phyloP scores from a whole-genome alignment of 2,329 filamentous ascomycete species.

The Pseudogymnoascus sp. region DNA sequence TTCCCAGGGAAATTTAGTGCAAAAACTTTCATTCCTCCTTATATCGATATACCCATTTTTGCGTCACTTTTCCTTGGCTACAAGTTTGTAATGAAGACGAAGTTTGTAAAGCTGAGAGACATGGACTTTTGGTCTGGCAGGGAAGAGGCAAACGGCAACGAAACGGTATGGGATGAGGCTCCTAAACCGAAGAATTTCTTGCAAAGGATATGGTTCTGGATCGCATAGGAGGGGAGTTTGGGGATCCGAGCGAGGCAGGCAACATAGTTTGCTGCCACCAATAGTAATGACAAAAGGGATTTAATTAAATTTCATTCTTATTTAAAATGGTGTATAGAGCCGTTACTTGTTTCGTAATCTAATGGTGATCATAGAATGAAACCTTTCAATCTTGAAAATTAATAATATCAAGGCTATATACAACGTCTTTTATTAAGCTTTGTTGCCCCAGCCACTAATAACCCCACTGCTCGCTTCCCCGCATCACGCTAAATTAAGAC shows the following conservation, averaged over 20 bases:
- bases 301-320: background rate
- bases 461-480: background rate
- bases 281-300: background rate
- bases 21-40: background rate
- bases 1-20: background rate
- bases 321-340: too few relatives aligned
- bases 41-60: background rate
- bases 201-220: background rate
- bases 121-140: background rate
- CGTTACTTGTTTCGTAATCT: background rate
- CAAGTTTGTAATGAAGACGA: background rate
- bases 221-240: too few relatives aligned
- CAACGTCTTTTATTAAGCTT: background rate
- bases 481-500: background rate
- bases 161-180: background rate
- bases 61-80: background rate
- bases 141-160: background rate
- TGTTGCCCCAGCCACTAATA: background rate
- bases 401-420: background rate
- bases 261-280: background rate
- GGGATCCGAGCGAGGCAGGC: too few relatives aligned
- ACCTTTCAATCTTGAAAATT: background rate
- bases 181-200: background rate
- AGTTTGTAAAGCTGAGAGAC: background rate
- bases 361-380: background rate